phyloP scores from a whole-genome alignment of 2,329 filamentous ascomycete species.

The Diaporthe citrichinensis region DNA sequence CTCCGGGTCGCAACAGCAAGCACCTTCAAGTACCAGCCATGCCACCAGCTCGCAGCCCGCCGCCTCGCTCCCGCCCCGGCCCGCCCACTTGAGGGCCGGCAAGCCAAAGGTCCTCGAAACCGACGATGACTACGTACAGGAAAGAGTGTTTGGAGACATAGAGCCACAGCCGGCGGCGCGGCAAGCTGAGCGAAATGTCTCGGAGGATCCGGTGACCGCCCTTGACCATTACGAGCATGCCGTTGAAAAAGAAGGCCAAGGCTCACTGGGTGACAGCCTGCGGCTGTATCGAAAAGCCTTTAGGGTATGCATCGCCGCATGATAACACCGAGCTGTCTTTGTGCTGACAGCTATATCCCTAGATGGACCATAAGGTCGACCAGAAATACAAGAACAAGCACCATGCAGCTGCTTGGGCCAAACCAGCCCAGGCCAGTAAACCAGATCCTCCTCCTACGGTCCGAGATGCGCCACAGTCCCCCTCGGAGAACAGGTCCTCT shows the following conservation, averaged over 20 bases:
- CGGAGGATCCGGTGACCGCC: slow-evolving; percentile 76
- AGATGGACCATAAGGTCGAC: slow-evolving; percentile 90
- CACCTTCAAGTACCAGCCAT: slow-evolving; percentile 3
- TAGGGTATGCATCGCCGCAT: slow-evolving; percentile 66
- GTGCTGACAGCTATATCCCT: slow-evolving; percentile 30
- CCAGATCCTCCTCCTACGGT: slow-evolving; percentile 41
- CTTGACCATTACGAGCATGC: slow-evolving; percentile 94
- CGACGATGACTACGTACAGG: slow-evolving; percentile 54
- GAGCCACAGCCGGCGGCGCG: slow-evolving; percentile 43
- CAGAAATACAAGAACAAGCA: slow-evolving; percentile 91
- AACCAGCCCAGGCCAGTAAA: slow-evolving; percentile 52
- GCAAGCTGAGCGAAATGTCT: slow-evolving; percentile 46
- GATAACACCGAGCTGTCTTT: neutral
- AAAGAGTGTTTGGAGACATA: slow-evolving; percentile 54
- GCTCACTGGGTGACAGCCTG: slow-evolving; percentile 90
- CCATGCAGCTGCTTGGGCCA: slow-evolving; percentile 76
- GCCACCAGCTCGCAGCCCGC: slow-evolving; percentile 40
- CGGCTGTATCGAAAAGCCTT: slow-evolving; percentile 92
- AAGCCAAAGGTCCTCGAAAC: slow-evolving; percentile 50
- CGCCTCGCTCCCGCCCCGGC: slow-evolving; percentile 43
- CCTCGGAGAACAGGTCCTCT: slow-evolving; percentile 63
- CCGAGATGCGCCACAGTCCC: slow-evolving; percentile 49
- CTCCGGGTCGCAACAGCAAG: slow-evolving; percentile 7
- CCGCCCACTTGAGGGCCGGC: slow-evolving; percentile 40
- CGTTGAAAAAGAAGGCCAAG: slow-evolving; percentile 87